Evolutionary conservation across 2,329 filamentous ascomycete genomes (phyloP), one percentile per base, ranked within the genome.

Genomic region (Venturia effusa): DNA sequence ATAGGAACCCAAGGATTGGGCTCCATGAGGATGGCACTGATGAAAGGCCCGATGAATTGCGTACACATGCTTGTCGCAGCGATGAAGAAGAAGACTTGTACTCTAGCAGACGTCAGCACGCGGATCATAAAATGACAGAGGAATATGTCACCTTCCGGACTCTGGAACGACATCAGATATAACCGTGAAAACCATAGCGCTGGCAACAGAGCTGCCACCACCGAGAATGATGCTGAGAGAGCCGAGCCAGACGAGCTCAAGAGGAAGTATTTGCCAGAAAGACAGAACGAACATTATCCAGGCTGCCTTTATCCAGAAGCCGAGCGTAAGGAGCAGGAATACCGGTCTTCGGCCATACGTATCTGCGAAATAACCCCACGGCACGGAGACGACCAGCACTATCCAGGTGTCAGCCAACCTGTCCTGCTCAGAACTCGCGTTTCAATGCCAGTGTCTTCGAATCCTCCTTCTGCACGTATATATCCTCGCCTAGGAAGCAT

Each of bases 351-450:
- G 64, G 8, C 74, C 74, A 57, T 70, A 72, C 41, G 66, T 66
- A 66, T 76, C 74, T 10, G 74, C 74, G 1, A 68, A 67, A 66
- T 70, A 75, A 30, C 74, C 74, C 54, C 73, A 71, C 1, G 73
- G 73, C 3, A 75, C 66, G 1, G 72, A 72, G 1, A 75, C 67
- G 1, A 72, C 40, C 11, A 76, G 64, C 32, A 65, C 63, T 19
- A n/a, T 40, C 62, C 67, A 57, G 8, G n/a, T 34, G 6, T 81
- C 77, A 41, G 57, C 57, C 27, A 30, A 17, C 27, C 7, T 41
- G 13, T 39, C 57, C n/a, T 11, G 7, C n/a, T 22, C 6, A 24
- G 13, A 48, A 24, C 22, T 48, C 22, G 22, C 22, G 27, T 11
- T n/a, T 10, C 13, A 24, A 51, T 2, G n/a, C 22, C 45, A 51